A percentile compares a stretch with the other conserved stretches of the same genome.
Evolutionary conservation across 345 rosid genomes (phyloP).

Genomic region (Theobroma cacao): DNA sequence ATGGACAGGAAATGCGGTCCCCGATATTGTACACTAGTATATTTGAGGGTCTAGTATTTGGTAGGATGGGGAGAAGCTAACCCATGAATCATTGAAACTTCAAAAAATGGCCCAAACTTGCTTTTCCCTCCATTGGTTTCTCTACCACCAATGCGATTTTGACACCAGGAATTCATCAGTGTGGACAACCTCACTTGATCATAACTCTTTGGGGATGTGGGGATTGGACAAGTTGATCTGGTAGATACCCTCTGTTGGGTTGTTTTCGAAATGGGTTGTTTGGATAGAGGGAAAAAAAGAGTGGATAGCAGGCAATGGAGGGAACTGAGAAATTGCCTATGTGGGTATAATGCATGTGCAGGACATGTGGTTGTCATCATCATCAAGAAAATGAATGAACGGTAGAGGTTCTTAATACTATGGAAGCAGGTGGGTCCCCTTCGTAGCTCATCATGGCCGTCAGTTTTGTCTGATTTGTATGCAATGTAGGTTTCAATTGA

Average conservation of each 20-base stretch:
- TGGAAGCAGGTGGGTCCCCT: conserved; percentile 17
- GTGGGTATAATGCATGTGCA: conserved; percentile 12
- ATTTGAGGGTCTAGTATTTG: neutral
- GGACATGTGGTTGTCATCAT: conserved; percentile 21
- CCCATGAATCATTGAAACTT: neutral
- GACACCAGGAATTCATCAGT: neutral
- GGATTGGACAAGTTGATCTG: conserved; percentile 8
- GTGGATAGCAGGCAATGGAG: neutral
- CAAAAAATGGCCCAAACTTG: neutral
- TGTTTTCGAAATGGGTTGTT: conserved; percentile 17
- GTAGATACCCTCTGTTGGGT: conserved; percentile 11
- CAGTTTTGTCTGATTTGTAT: conserved; percentile 30
- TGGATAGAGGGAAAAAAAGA: neutral
- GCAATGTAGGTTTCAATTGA: conserved; percentile 41
- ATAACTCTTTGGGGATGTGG: neutral
- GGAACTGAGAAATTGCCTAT: neutral
- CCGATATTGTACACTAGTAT: neutral
- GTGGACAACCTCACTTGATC: neutral
- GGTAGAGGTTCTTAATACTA: neutral
- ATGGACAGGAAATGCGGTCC: neutral
- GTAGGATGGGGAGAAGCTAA: neutral
- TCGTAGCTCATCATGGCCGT: conserved; percentile 22
- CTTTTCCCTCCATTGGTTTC: neutral
- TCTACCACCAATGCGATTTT: neutral
- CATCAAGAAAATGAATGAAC: conserved; percentile 16